phyloP scores from a whole-genome alignment of 257 asterid genomes.

The Plantago major region DNA sequence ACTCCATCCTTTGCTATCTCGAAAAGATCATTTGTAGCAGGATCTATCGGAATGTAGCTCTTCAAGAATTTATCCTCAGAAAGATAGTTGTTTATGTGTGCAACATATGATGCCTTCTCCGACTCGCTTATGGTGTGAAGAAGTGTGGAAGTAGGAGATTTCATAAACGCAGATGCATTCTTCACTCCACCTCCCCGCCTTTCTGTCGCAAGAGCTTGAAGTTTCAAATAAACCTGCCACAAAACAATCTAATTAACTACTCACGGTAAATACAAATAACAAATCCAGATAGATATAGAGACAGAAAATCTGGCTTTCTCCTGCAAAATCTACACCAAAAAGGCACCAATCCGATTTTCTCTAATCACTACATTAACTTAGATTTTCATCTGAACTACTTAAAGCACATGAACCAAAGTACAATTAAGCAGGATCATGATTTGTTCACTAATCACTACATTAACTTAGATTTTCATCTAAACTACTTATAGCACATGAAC shows the following conservation, averaged over 20 bases:
- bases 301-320: constrained; percentile 2
- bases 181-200: constrained; percentile 73
- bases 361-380: background rate
- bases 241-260: constrained; percentile 18
- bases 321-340: background rate
- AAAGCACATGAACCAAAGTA: background rate
- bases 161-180: constrained; percentile 83
- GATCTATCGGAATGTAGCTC: constrained; percentile 76
- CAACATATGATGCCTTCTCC: constrained; percentile 90
- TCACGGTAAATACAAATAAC: background rate
- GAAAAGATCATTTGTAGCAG: constrained; percentile 83
- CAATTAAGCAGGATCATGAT: background rate
- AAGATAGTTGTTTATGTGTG: constrained; percentile 92
- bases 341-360: background rate
- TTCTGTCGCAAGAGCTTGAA: constrained; percentile 77
- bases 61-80: constrained; percentile 72
- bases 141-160: constrained; percentile 91
- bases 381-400: background rate
- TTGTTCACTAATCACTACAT: background rate
- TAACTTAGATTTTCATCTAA: background rate
- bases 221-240: constrained; percentile 73
- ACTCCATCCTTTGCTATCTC: constrained; percentile 97
- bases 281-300: background rate
- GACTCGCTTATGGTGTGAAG: constrained; percentile 97
- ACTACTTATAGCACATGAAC: background rate